Evolutionary conservation across 116 monocot genomes (phyloP).

Genomic region (Trichopus zeylanicus): DNA sequence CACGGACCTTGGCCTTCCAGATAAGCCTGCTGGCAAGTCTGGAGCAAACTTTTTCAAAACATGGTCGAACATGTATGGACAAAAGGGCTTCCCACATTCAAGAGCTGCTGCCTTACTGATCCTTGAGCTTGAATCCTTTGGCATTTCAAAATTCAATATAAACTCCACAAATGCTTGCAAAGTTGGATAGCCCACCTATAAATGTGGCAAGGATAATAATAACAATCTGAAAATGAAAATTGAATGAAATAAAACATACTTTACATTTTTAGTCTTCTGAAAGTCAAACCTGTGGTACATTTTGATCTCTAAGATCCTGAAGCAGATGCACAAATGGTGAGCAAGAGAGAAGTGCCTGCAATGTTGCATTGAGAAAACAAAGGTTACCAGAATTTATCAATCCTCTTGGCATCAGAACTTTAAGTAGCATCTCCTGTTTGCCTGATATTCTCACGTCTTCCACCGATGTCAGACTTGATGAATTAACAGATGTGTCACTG

Average conservation of each 20-base stretch:
- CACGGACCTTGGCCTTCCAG: slow-evolving; percentile 69
- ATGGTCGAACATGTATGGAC: slow-evolving; percentile 69
- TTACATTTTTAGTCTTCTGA: not conserved
- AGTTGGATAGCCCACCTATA: slow-evolving; percentile 58
- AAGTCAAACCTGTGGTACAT: slow-evolving; percentile 58
- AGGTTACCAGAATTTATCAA: slow-evolving; percentile 86
- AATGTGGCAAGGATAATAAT: not conserved
- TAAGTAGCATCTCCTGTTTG: not conserved
- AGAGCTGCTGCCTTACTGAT: slow-evolving; percentile 19
- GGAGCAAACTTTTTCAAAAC: slow-evolving; percentile 67
- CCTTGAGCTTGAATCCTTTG: slow-evolving; percentile 27
- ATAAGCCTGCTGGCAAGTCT: slow-evolving; percentile 39
- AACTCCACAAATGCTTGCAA: slow-evolving; percentile 75
- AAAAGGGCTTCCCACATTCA: slow-evolving; percentile 51
- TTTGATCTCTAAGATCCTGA: slow-evolving; percentile 41
- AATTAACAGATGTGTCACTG: not conserved
- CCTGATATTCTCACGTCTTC: not conserved
- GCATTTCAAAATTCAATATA: slow-evolving; percentile 57
- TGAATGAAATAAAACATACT: slow-evolving; percentile 4
- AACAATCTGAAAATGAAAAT: not conserved
- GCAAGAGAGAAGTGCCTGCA: slow-evolving; percentile 90
- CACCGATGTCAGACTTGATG: not conserved
- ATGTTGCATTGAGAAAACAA: slow-evolving; percentile 91
- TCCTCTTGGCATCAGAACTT: slow-evolving; percentile 28
- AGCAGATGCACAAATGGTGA: slow-evolving; percentile 72